phyloP scores from a whole-genome alignment of 176 grass and related monocot species.

The Cenchrus fungigraminus region DNA sequence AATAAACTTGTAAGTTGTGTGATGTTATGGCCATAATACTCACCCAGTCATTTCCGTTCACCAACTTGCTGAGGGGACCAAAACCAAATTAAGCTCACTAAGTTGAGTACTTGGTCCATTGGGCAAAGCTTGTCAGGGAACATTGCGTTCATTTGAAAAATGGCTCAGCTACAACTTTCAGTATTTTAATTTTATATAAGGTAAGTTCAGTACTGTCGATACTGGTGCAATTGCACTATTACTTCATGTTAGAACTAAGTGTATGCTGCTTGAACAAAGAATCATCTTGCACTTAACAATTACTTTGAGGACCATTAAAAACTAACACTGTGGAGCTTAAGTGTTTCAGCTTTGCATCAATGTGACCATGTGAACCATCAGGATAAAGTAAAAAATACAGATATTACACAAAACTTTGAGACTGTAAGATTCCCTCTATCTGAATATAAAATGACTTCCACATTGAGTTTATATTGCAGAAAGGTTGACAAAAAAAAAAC shows the following conservation, averaged over 20 bases:
- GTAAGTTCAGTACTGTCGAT: neutral
- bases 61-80: neutral
- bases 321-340: neutral
- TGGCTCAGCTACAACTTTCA: neutral
- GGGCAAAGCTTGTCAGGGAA: neutral
- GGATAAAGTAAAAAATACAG: conserved; percentile 3
- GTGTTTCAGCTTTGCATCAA: conserved; percentile 16
- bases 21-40: conserved; percentile 15
- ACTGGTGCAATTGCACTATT: conserved; percentile 11
- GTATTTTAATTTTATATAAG: conserved; percentile 18
- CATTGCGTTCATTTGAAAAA: neutral
- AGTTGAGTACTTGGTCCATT: conserved; percentile 18
- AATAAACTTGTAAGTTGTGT: neutral
- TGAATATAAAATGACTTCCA: conserved; percentile 25
- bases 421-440: neutral
- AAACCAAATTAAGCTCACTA: conserved; percentile 27
- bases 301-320: conserved; percentile 3
- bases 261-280: conserved; percentile 15
- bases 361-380: neutral
- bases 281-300: conserved; percentile 3
- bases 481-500: conserved; percentile 30
- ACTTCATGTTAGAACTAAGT: conserved; percentile 24
- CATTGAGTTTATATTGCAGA: conserved; percentile 19
- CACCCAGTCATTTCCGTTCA: neutral
- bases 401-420: conserved; percentile 22